Conservation (phyloP, 192 early-diverging fungal genomes). For the Radiomyces spectabilis region DNA sequence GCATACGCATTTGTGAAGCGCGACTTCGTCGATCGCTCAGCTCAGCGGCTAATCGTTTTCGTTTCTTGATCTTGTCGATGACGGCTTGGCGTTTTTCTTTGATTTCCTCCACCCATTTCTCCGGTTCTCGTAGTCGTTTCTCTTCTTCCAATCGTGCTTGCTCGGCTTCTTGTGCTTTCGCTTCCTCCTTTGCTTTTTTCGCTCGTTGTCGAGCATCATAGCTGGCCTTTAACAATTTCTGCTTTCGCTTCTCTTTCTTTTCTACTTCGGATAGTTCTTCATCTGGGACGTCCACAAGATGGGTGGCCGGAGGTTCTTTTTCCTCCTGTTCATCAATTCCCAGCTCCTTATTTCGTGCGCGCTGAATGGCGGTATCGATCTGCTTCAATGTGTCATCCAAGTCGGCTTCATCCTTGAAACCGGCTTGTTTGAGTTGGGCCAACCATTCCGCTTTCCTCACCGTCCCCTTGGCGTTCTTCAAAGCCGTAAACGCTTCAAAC, state of each 20-base stretch:
- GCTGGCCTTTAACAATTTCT: conserved; percentile 68
- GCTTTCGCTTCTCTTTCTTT: conserved; percentile 79
- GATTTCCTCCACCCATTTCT: conserved; percentile 65
- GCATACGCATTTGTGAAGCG: conserved; percentile 80
- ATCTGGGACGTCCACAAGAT: conserved; percentile 72
- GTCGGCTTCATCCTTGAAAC: conserved; percentile 63
- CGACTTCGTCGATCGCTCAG: conserved; percentile 82
- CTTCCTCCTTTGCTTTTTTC: conserved; percentile 67
- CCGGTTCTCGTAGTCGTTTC: conserved; percentile 54
- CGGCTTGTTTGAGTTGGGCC: conserved; percentile 49
- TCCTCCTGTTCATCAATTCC: conserved; percentile 76
- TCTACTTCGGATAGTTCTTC: conserved; percentile 71
- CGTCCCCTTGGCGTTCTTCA: conserved; percentile 34
- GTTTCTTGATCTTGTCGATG: conserved; percentile 64
- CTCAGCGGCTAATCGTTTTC: conserved; percentile 63
- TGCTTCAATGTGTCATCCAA: conserved; percentile 67
- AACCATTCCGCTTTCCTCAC: conserved; percentile 44
- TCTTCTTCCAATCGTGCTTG: conserved; percentile 65
- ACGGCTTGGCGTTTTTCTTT: conserved; percentile 53
- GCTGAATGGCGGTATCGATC: conserved; percentile 55
- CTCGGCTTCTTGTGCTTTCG: conserved; percentile 51
- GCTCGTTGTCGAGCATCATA: conserved; percentile 70
- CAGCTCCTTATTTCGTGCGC: conserved; percentile 71
- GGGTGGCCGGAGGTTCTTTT: conserved; percentile 66
- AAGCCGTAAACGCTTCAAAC: conserved; percentile 45